These are phyloP conservation scores for Ceratocystis variospora DNA, from an alignment of 2,329 filamentous ascomycete genomes.

Conservation along the genomic window DNA sequence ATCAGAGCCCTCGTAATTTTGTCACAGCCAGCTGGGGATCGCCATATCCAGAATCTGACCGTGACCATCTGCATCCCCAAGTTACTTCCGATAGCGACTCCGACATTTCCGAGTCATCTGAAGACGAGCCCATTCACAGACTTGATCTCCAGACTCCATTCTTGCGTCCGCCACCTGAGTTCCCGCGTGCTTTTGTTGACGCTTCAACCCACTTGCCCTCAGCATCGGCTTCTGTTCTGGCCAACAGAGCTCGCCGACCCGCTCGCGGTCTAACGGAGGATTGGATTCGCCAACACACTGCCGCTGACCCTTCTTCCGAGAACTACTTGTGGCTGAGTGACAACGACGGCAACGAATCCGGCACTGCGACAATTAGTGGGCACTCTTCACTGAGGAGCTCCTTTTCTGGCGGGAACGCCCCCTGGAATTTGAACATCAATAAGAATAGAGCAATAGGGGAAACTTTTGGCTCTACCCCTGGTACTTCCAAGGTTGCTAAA, in stretches of 20 bases:
- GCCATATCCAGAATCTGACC: conserved; percentile 60
- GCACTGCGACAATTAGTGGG: conserved; percentile 49
- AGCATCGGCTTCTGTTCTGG: conserved; percentile 43
- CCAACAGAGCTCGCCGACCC: conserved; percentile 47
- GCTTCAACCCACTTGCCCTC: conserved; percentile 23
- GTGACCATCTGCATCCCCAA: conserved; percentile 34
- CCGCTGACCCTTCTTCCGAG: conserved; percentile 54
- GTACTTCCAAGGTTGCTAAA: conserved; percentile 34
- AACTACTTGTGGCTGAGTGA: conserved; percentile 75
- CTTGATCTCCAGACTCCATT: conserved; percentile 50
- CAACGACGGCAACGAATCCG: conserved; percentile 29
- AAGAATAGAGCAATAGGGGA: conserved; percentile 21
- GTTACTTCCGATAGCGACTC: conserved; percentile 38
- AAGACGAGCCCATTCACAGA: conserved; percentile 47
- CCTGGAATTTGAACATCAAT: conserved; percentile 29
- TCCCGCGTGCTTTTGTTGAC: conserved; percentile 22
- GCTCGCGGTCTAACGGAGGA: conserved; percentile 59
- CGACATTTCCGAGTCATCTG: conserved; percentile 29
- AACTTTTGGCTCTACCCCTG: conserved; percentile 21
- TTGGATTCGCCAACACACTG: conserved; percentile 76
- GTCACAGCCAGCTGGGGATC: conserved; percentile 82
- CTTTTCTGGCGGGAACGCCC: conserved; percentile 39
- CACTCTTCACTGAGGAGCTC: conserved; percentile 61
- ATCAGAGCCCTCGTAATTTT: conserved; percentile 28
- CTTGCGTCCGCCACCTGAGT: conserved; percentile 41